phyloP scores from a whole-genome alignment of 179 eudicot species.

The Camellia oleifera region DNA sequence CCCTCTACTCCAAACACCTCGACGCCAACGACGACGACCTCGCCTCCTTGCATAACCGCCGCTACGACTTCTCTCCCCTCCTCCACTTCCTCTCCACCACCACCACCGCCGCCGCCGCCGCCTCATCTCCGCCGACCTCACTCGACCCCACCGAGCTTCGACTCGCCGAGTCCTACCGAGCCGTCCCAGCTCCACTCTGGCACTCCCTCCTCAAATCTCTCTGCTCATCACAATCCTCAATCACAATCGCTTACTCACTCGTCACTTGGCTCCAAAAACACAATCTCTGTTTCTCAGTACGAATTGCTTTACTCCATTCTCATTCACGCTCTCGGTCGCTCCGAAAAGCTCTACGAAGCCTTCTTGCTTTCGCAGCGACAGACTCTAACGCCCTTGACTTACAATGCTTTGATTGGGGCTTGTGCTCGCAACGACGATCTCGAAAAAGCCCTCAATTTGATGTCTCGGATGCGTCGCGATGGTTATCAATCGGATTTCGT shows the following conservation, averaged over 20 bases:
- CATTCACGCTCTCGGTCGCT: conserved; percentile 70
- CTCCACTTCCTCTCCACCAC: conserved; percentile 31
- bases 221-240: conserved; percentile 40
- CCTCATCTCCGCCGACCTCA: conserved; percentile 31
- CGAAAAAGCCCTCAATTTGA: conserved; percentile 72
- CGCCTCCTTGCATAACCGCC: conserved; percentile 14
- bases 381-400: conserved; percentile 66
- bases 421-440: conserved; percentile 80
- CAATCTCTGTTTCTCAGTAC: conserved; percentile 72
- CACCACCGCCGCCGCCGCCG: conserved; percentile 10
- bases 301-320: conserved; percentile 80
- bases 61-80: conserved; percentile 28
- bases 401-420: conserved; percentile 84
- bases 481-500: conserved; percentile 80
- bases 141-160: conserved; percentile 47
- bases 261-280: conserved; percentile 75
- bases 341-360: conserved; percentile 83
- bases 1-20: conserved; percentile 4
- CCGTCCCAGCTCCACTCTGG: conserved; percentile 82
- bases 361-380: conserved; percentile 67
- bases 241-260: conserved; percentile 48
- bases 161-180: conserved; percentile 73
- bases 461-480: conserved; percentile 67
- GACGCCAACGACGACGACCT: conserved; percentile 16
- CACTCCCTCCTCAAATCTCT: conserved; percentile 76